phyloP scores from a whole-genome alignment of 179 eudicot genomes.

The Beta corolliflora region DNA sequence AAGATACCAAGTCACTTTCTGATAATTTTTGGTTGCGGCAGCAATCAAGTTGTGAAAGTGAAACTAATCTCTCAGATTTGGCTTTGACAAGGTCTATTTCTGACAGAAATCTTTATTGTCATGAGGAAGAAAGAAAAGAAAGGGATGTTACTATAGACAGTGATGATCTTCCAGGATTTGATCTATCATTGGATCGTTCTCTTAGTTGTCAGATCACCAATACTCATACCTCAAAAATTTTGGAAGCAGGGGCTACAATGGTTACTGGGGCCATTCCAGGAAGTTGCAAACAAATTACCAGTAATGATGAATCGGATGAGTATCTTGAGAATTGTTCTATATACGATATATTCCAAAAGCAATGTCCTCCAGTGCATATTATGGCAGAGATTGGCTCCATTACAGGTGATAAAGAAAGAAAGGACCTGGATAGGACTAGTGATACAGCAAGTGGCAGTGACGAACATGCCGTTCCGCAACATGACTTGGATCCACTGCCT shows the following conservation, averaged over 20 bases:
- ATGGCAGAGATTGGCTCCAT: conserved; percentile 30
- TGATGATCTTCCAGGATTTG: conserved; percentile 33
- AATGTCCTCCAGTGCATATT: conserved; percentile 31
- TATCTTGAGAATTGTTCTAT: conserved; percentile 42
- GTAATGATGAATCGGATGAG: conserved; percentile 42
- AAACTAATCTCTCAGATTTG: conserved; percentile 29
- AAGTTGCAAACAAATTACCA: conserved; percentile 29
- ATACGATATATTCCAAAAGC: conserved; percentile 40
- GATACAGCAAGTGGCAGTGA: conserved; percentile 24
- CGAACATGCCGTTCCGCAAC: conserved; percentile 21
- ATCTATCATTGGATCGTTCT: conserved; percentile 27
- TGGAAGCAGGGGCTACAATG: conserved; percentile 28
- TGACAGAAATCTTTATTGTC: conserved; percentile 23
- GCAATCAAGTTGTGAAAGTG: conserved; percentile 27
- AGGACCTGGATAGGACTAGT: conserved; percentile 4
- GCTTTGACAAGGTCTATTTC: conserved; percentile 22
- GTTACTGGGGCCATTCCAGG: conserved; percentile 31
- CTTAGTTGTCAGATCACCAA: conserved; percentile 33
- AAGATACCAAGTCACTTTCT: conserved; percentile 29
- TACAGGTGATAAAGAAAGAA: conserved; percentile 24
- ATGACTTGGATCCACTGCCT: conserved; percentile 34
- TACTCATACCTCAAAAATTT: conserved; percentile 21
- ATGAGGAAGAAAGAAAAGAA: conserved; percentile 33
- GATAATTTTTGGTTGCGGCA: conserved; percentile 40
- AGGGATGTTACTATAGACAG: conserved; percentile 22